phyloP scores from a whole-genome alignment of 345 rosid species.

The Camelina laxa region DNA sequence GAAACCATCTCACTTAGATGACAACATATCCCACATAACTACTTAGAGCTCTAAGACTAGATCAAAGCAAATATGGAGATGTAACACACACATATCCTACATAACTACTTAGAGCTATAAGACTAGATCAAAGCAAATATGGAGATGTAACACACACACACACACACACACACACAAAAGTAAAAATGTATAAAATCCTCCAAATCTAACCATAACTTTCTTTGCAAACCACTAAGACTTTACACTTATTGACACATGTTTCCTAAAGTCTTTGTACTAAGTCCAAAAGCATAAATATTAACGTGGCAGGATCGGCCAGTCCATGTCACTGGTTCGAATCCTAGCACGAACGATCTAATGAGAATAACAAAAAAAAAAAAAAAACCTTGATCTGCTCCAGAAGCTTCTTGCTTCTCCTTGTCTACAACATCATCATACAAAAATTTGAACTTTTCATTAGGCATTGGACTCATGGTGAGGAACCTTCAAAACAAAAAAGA shows the following conservation, averaged over 20 bases:
- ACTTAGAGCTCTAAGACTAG: neutral
- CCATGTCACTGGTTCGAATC: slow-evolving; percentile 12
- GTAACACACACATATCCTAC: neutral
- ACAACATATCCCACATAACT: neutral
- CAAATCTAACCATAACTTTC: too few species aligned
- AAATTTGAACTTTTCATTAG: slow-evolving; percentile 1
- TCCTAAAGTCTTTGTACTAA: neutral
- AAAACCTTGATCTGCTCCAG: slow-evolving; percentile 47
- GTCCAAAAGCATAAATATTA: neutral
- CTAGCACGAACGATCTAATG: neutral
- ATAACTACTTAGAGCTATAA: neutral
- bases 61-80: slow-evolving; percentile 15
- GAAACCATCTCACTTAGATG: neutral
- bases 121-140: slow-evolving; percentile 9
- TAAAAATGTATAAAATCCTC: too few species aligned
- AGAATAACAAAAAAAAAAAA: neutral
- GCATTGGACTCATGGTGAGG: neutral
- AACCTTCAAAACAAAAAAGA: neutral
- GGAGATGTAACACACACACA: slow-evolving; percentile 3
- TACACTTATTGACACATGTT: slow-evolving; percentile 2
- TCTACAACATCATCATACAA: slow-evolving; percentile 39
- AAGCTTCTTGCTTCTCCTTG: slow-evolving; percentile 54
- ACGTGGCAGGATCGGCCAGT: neutral
- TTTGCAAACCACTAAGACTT: neutral
- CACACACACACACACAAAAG: neutral